phyloP scores from a whole-genome alignment of 106 monocot species.

The Dendrobium chrysotoxum region DNA sequence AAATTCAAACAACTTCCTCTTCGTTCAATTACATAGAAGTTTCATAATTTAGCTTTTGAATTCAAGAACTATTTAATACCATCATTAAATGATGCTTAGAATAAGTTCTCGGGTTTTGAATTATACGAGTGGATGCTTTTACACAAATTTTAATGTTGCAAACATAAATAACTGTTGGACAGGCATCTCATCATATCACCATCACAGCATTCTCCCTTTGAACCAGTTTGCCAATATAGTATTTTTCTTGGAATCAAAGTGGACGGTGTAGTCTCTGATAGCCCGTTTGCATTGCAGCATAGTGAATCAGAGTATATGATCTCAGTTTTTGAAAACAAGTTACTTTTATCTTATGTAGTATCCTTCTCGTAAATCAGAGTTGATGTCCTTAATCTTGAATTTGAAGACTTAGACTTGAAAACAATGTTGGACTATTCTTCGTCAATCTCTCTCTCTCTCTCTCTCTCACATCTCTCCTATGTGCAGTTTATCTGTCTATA shows the following conservation, averaged over 20 bases:
- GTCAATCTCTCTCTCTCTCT: too few relatives aligned
- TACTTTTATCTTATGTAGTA: background rate
- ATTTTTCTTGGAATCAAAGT: background rate
- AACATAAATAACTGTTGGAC: background rate
- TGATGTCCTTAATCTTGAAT: too few relatives aligned
- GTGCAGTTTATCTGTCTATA: too few relatives aligned
- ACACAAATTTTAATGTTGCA: background rate
- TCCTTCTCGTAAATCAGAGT: too few relatives aligned
- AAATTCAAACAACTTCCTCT: background rate
- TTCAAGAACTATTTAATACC: background rate
- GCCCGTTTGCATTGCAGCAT: background rate
- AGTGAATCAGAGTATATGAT: background rate
- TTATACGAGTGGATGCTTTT: background rate
- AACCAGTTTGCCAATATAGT: background rate
- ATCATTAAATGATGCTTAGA: background rate
- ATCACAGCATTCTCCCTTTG: background rate
- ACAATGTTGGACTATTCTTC: too few relatives aligned
- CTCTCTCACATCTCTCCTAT: too few relatives aligned
- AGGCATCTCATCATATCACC: background rate
- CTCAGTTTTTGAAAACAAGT: background rate
- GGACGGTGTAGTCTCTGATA: background rate
- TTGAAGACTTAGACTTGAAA: too few relatives aligned
- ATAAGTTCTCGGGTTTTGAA: background rate
- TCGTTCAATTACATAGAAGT: background rate
- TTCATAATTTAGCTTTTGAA: background rate